Conservation (phyloP, 352 stramenopile species). For the Phytophthora idaei region DNA sequence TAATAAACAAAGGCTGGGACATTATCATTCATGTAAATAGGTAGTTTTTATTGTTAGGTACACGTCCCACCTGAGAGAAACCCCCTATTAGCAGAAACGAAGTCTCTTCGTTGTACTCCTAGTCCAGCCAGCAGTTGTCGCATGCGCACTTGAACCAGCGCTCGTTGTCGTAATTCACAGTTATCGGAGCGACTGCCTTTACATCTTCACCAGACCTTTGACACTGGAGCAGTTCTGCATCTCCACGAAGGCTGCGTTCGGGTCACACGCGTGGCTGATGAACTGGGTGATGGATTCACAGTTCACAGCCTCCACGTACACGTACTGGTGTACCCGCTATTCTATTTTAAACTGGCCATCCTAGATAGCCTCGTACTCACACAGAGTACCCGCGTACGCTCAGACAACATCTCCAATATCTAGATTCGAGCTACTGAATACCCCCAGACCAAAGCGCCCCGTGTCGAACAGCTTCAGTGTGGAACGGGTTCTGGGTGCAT, state of each 20-base stretch:
- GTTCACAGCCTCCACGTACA: background rate
- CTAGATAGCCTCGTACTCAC: background rate
- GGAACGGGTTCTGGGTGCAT: background rate
- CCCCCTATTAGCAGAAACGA: no score
- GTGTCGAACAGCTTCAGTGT: background rate
- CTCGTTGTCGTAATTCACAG: background rate
- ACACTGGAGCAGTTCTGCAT: background rate
- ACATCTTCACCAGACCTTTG: background rate
- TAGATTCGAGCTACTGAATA: background rate
- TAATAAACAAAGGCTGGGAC: no score
- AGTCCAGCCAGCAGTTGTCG: background rate
- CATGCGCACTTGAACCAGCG: background rate
- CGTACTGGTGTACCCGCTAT: background rate
- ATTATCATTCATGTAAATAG: no score
- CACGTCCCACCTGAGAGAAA: no score
- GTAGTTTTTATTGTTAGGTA: no score
- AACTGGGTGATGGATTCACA: background rate
- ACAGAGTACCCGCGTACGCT: background rate
- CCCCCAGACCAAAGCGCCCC: background rate
- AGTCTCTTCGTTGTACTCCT: background rate
- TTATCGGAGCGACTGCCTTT: background rate
- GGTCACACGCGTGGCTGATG: background rate
- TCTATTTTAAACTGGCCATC: background rate
- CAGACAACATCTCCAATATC: background rate
- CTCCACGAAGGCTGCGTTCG: background rate